These are phyloP conservation scores for Pseudonitzschia delicatissima DNA, from an alignment of 108 stramenopile genomes.

Conservation along the genomic window DNA sequence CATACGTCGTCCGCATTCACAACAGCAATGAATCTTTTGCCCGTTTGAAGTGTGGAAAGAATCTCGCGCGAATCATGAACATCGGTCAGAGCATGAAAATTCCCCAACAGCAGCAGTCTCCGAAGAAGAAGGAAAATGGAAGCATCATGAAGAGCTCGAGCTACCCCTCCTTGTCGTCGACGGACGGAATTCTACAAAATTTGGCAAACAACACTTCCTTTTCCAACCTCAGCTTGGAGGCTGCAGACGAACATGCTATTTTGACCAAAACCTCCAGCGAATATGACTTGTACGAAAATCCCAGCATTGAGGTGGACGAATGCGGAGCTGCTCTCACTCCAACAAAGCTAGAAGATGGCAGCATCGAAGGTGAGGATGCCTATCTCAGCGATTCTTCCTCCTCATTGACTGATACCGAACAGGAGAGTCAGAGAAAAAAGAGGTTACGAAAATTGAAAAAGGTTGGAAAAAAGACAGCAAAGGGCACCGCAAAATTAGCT, in stretches of 20 bases:
- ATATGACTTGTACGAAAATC: neutral
- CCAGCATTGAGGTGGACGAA: neutral
- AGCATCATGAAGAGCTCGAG: neutral
- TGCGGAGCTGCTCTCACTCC: neutral
- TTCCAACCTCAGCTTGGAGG: neutral
- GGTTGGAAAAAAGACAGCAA: conserved; percentile 35
- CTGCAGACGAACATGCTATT: neutral
- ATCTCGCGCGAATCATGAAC: conserved; percentile 59
- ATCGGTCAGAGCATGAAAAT: conserved; percentile 35
- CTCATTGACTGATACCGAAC: neutral
- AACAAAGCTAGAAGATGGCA: neutral
- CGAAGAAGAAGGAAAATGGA: no score
- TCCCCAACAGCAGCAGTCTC: no score
- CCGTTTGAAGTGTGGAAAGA: conserved; percentile 37
- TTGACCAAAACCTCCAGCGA: no score
- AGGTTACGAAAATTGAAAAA: conserved; percentile 48
- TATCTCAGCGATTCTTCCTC: conserved; percentile 3
- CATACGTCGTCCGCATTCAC: conserved; percentile 69
- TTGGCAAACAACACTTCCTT: neutral
- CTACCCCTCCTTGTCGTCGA: neutral
- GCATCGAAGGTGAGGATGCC: neutral
- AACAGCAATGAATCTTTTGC: conserved; percentile 21
- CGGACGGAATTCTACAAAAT: neutral
- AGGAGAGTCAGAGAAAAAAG: conserved; percentile 22
- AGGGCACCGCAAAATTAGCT: conserved; percentile 2